phyloP scores from a whole-genome alignment of 1,284 basidiomycete species.

The Leccinum discolor region DNA sequence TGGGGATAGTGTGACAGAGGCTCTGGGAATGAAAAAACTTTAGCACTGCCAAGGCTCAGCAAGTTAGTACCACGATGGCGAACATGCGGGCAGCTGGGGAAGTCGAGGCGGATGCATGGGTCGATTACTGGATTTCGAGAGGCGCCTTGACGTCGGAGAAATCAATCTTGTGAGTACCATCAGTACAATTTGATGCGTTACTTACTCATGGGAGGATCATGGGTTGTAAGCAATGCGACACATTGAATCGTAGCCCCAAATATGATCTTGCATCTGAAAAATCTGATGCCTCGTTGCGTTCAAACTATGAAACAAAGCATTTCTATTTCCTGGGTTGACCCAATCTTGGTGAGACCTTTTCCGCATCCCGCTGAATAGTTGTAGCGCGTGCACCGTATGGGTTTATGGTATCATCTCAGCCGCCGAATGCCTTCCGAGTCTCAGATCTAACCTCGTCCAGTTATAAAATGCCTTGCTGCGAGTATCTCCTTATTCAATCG shows the following conservation, averaged over 20 bases:
- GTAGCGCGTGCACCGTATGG: neutral
- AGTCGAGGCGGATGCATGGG: conserved; percentile 9
- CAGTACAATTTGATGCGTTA: too few relatives aligned
- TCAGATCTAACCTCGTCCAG: neutral
- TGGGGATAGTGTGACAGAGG: too few relatives aligned
- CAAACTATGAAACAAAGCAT: neutral
- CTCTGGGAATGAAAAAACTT: too few relatives aligned
- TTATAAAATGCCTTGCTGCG: neutral
- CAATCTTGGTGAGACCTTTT: neutral
- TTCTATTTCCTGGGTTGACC: neutral
- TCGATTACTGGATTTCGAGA: conserved; percentile 5
- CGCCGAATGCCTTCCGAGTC: neutral
- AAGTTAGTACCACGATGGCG: neutral
- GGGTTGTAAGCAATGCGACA: too few relatives aligned
- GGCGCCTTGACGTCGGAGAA: too few relatives aligned
- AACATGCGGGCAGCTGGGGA: neutral
- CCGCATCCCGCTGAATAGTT: neutral
- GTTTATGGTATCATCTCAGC: neutral
- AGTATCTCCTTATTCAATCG: neutral
- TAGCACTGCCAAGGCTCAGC: neutral
- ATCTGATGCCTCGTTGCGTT: neutral
- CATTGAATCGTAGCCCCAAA: neutral
- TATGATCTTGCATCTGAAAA: neutral
- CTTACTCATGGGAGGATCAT: too few relatives aligned
- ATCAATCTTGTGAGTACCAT: too few relatives aligned